Conservation (phyloP, 2,329 filamentous ascomycete species). For the Exophiala viscosa region DNA sequence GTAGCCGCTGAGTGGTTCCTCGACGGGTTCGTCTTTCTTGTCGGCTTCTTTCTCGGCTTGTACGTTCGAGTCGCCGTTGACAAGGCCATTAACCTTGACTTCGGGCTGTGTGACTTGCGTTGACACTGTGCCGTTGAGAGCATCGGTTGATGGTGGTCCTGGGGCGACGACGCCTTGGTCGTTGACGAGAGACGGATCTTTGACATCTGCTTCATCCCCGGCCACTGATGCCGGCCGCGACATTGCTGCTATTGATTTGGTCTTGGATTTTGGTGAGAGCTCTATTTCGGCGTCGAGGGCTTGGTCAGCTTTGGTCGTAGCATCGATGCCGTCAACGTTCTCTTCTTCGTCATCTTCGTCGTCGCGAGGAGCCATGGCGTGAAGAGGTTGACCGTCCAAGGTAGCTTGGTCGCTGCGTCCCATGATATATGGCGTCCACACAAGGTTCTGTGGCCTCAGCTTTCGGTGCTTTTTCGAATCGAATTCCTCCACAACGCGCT, state of each 20-base stretch:
- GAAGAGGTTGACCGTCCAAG: conserved; percentile 78
- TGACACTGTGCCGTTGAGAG: conserved; percentile 16
- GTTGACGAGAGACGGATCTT: conserved; percentile 18
- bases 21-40: not conserved
- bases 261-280: conserved; percentile 15
- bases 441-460: conserved; percentile 72
- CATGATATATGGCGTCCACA: conserved; percentile 98
- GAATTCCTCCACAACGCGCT: conserved; percentile 83
- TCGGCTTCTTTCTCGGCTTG: not conserved
- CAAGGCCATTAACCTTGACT: conserved; percentile 18
- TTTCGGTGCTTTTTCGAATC: conserved; percentile 83
- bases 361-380: conserved; percentile 81
- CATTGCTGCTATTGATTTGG: conserved; percentile 4
- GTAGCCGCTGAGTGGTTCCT: conserved; percentile 20
- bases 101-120: conserved; percentile 4
- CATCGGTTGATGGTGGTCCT: conserved; percentile 26
- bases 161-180: conserved; percentile 23
- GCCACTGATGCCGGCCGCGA: conserved; percentile 7
- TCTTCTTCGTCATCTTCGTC: conserved; percentile 53
- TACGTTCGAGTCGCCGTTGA: conserved; percentile 11
- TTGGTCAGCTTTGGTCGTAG: conserved; percentile 15
- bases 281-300: conserved; percentile 31
- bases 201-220: conserved; percentile 6
- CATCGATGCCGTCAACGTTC: conserved; percentile 24
- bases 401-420: conserved; percentile 76